phyloP scores from a whole-genome alignment of 768 basidiomycete species.

The Exidia glandulosa region DNA sequence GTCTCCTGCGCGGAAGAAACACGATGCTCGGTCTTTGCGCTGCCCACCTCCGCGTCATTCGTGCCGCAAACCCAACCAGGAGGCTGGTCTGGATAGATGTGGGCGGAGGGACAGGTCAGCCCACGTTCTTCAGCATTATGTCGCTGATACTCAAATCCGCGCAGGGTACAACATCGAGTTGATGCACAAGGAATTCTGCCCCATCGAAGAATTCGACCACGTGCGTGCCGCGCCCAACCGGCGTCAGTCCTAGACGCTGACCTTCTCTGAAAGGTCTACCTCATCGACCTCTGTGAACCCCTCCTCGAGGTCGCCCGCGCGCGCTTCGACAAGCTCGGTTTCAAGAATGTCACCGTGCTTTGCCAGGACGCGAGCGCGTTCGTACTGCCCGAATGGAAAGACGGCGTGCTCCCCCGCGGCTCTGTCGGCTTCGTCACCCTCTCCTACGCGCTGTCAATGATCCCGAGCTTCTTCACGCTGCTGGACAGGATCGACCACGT shows the following conservation, averaged over 20 bases:
- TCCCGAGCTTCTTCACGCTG: constrained; percentile 52
- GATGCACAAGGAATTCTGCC: constrained; percentile 47
- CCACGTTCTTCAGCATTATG: neutral
- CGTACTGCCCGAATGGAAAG: constrained; percentile 43
- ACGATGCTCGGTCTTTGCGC: constrained; percentile 64
- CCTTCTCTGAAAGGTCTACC: constrained; percentile 29
- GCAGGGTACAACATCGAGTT: constrained; percentile 59
- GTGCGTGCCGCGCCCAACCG: neutral
- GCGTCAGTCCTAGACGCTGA: neutral
- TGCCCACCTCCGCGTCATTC: constrained; percentile 44
- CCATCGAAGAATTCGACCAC: constrained; percentile 44
- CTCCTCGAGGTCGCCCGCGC: constrained; percentile 60
- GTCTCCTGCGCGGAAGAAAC: constrained; percentile 54
- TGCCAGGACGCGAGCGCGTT: constrained; percentile 67
- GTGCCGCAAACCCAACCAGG: constrained; percentile 27
- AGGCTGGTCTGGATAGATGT: constrained; percentile 68
- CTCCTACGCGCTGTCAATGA: constrained; percentile 35
- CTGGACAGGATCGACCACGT: constrained; percentile 59
- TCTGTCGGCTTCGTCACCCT: constrained; percentile 36
- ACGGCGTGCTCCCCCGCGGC: constrained; percentile 39
- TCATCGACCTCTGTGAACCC: constrained; percentile 64
- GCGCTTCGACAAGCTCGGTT: constrained; percentile 54
- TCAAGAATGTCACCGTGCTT: constrained; percentile 61
- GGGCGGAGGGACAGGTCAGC: constrained; percentile 56
- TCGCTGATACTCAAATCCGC: neutral